A percentile compares a stretch with the other conserved stretches of the same genome.
Conservation (phyloP, 805 yeast genomes). For the Yamadazyma sp. region DNA sequence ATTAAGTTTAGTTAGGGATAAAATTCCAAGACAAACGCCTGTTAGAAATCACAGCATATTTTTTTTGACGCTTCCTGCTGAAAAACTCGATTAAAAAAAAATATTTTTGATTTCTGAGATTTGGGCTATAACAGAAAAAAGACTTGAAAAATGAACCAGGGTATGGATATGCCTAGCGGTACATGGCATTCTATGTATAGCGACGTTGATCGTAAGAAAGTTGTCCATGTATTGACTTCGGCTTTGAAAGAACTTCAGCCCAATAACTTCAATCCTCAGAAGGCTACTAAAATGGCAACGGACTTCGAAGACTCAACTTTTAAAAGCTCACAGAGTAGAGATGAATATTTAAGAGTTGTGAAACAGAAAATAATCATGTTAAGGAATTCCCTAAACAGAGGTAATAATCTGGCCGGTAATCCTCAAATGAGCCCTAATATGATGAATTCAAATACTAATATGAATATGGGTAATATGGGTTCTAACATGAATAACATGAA, state of each 20-base stretch:
- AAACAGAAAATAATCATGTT: constrained; percentile 38
- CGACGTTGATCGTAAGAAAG: constrained; percentile 36
- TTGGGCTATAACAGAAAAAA: no score
- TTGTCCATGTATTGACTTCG: constrained; percentile 34
- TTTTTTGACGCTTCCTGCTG: no score
- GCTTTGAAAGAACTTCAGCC: constrained; percentile 37
- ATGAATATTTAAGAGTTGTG: constrained; percentile 49
- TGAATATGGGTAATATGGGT: no score
- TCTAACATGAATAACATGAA: not conserved
- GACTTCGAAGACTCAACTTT: constrained; percentile 69
- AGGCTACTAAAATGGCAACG: constrained; percentile 50
- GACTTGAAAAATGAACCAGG: not conserved
- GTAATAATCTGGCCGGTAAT: not conserved
- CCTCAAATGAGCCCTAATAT: not conserved
- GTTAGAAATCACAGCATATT: no score
- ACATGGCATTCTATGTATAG: constrained; percentile 28
- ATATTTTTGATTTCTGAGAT: no score
- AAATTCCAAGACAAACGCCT: no score
- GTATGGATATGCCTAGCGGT: not conserved
- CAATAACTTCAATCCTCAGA: constrained; percentile 29
- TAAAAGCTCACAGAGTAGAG: constrained; percentile 53
- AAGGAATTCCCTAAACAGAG: constrained; percentile 17
- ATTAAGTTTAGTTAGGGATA: no score
- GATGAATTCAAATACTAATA: no score
- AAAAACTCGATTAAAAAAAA: no score